Evolutionary conservation across 768 basidiomycete species (phyloP).

Genomic region (Boletus rufocinnamomeus): DNA sequence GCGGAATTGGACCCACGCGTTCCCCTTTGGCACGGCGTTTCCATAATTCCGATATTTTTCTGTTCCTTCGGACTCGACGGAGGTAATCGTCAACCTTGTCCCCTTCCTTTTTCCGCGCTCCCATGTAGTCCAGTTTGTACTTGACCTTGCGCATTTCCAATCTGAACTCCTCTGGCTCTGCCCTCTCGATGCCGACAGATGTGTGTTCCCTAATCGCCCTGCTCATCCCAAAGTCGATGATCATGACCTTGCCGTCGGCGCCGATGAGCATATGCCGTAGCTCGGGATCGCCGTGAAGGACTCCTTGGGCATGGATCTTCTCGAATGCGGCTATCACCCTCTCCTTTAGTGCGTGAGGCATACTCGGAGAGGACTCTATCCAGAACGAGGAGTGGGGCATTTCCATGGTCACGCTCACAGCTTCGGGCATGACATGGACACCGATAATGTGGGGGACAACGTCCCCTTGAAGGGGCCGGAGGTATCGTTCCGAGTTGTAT

Average conservation of each 20-base stretch:
- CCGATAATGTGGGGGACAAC: constrained; percentile 56
- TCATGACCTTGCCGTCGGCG: constrained; percentile 51
- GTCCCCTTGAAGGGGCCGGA: constrained; percentile 52
- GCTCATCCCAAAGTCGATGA: constrained; percentile 57
- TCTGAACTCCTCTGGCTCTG: constrained; percentile 43
- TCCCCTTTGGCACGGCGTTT: constrained; percentile 31
- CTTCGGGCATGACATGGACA: constrained; percentile 41
- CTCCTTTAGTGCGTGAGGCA: constrained; percentile 57
- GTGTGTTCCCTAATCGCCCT: constrained; percentile 32
- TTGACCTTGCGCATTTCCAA: constrained; percentile 58
- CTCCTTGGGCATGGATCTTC: constrained; percentile 48
- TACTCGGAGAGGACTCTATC: constrained; percentile 58
- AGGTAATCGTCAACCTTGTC: constrained; percentile 35
- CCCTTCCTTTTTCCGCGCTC: constrained; percentile 38
- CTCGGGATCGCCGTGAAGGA: constrained; percentile 50
- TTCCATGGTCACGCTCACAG: constrained; percentile 49
- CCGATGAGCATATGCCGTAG: constrained; percentile 57
- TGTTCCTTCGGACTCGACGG: constrained; percentile 34
- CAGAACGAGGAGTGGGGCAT: constrained; percentile 60
- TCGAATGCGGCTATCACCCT: constrained; percentile 51
- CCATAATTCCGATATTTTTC: constrained; percentile 27
- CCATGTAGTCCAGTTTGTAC: constrained; percentile 51
- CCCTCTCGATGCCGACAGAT: constrained; percentile 37
- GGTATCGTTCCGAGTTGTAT: constrained; percentile 47
- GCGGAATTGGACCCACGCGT: constrained; percentile 33